Evolutionary conservation across 1,284 basidiomycete genomes (phyloP), one percentile per base, ranked within the genome.

Genomic region (Papiliotrema fonsecae): DNA sequence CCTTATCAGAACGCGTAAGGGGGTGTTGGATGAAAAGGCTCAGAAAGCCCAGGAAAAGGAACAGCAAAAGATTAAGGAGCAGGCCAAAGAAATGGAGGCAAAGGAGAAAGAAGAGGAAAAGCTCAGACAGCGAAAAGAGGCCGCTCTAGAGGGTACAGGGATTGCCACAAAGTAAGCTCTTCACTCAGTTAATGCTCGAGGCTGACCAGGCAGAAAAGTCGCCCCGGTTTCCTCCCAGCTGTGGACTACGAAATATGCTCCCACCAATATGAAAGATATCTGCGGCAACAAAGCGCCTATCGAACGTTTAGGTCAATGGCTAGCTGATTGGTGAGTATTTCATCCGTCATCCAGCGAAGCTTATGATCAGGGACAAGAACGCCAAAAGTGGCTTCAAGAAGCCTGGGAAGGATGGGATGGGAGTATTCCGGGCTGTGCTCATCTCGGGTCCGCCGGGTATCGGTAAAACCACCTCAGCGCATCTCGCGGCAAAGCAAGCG

Each of bases 201-300:
- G 19, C 30, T 36, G 32, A 38, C 7, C 1, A 5, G 18, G 18
- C 61, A 77, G 78, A 42, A 70, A 70, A 45, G 74, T 74, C 1
- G 79, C 61, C 2, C 67, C 79, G 0, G 51, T 69, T 0, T 67
- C 65, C 5, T 62, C 73, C 5, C 88, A 92, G 67, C 78, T 98
- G 1, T 98, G 96, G 96, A 97, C 96, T 25, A 86, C 85, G 30
- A 86, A 92, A 28, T 99, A 99, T 67, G 93, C 94, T 0, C 94
- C 96, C 0, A 81, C 83, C 57, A 80, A 78, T 13, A 58, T 93
- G 50, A 94, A 88, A 62, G 93, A 98, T 55, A 81, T 98, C 21
- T 97, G 93, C 54, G 96, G 96, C 4, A 98, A 98, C 77, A 97
- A 97, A 74, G 79, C 81, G 0, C 80, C 84, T 36, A 84, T 97